Evolutionary conservation across 2,329 filamentous ascomycete species (phyloP).

Genomic region (Passalora sequoiae): DNA sequence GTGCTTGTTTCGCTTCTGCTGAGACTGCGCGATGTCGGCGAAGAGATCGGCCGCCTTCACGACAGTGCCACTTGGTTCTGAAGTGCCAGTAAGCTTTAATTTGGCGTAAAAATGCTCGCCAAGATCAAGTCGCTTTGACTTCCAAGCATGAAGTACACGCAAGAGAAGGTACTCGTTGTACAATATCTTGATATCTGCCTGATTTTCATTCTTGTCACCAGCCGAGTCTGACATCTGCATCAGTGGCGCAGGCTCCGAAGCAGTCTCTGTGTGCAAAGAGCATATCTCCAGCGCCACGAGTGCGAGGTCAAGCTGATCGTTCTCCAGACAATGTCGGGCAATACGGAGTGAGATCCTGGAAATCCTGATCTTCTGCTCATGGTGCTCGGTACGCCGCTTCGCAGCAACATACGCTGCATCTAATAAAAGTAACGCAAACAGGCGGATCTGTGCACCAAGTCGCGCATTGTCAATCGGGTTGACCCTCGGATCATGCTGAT

Average conservation of each 20-base stretch:
- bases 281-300: constrained; percentile 59
- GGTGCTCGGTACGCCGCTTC: constrained; percentile 21
- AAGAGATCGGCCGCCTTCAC: constrained; percentile 64
- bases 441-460: constrained; percentile 37
- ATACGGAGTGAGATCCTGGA: constrained; percentile 65
- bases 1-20: constrained; percentile 51
- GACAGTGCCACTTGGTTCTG: constrained; percentile 47
- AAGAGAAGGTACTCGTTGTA: constrained; percentile 61
- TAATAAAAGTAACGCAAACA: constrained; percentile 64
- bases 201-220: neutral
- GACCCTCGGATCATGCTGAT: constrained; percentile 2
- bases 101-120: constrained; percentile 74
- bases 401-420: constrained; percentile 49
- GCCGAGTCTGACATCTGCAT: constrained; percentile 13
- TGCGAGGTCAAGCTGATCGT: constrained; percentile 53
- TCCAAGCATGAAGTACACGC: constrained; percentile 68
- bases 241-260: constrained; percentile 7
- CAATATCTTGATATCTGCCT: constrained; percentile 36
- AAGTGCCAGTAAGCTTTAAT: constrained; percentile 36
- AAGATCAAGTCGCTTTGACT: constrained; percentile 65
- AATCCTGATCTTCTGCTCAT: constrained; percentile 47
- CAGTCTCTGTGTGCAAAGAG: constrained; percentile 44
- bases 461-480: constrained; percentile 2
- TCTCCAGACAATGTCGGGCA: constrained; percentile 58
- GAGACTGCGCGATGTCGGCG: constrained; percentile 64